Base-by-base conservation (phyloP, 345 rosid genomes). In the Microcos paniculata region DNA sequence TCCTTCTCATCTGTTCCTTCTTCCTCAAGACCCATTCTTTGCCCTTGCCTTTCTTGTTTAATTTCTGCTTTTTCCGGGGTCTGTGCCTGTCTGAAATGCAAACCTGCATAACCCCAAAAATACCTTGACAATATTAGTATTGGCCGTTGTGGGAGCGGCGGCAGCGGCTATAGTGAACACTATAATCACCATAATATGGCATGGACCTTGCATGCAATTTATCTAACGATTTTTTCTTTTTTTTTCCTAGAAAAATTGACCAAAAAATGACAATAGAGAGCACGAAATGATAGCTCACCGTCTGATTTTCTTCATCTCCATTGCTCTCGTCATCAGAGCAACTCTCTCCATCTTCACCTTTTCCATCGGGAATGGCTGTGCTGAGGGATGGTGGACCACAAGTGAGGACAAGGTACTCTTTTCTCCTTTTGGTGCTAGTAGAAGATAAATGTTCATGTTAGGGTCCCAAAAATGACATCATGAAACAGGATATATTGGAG, bases 1-100 rank as follows among this genome's bases (percentile, higher is more conserved):
- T 96, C 46, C 83, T 86, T 81, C 98, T 86, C 89, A 88, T 85
- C 72, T 96, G 97, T 35, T 92, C 92, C 79, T 93, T 96, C 90
- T 93, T 96, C 84, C 59, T 92, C 82, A 96, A 42, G 3, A 93
- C 79, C 97, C 99, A 93, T 52, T 86, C 90, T 77, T 87, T 87
- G 42, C 91, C 88, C 80, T 91, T 93, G 15, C 88, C 92, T 78
- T 85, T 90, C 82, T 84, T 92, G 79, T 78, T 84, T 19, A 77
- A 38, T 80, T 87, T 96, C 80, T 87, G 97, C 86, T 77, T 96
- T 78, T 96, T 93, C 83, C 80, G 88, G 5, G 98, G 97, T 75
- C 99, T 85, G 58, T 86, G 88, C 73, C 97, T 83, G 78, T 92
- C 97, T 4, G 92, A 85, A 45, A 88, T 75, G 80, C 77, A 14